Percentiles rank a stretch among this genome's conserved stretches.
Evolutionary conservation across 805 yeast genomes (phyloP).

Genomic region (Metschnikowia amazonensis): DNA sequence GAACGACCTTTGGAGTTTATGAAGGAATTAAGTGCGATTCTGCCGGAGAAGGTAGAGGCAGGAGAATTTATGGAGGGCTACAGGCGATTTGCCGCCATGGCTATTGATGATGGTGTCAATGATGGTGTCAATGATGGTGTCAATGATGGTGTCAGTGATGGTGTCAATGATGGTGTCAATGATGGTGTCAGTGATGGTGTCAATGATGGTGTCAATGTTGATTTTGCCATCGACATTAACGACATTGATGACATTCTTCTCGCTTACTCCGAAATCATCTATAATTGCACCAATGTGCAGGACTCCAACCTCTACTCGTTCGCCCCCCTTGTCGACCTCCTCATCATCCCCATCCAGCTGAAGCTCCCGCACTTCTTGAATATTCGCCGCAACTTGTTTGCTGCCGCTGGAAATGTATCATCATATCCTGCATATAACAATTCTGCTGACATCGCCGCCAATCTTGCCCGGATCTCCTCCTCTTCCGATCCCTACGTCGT

Average conservation of each 20-base stretch:
- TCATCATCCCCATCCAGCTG: neutral
- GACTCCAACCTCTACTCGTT: conserved; percentile 6
- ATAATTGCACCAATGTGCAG: conserved; percentile 22
- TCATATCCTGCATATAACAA: conserved; percentile 30
- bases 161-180: neutral
- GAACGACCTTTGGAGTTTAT: conserved; percentile 10
- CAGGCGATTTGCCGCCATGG: neutral
- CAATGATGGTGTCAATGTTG: too few species aligned
- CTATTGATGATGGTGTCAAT: neutral
- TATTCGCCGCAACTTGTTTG: conserved; percentile 28
- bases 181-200: too few species aligned
- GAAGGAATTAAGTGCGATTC: conserved; percentile 5
- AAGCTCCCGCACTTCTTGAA: conserved; percentile 8
- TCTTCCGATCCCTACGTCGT: conserved; percentile 22
- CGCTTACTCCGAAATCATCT: conserved; percentile 13
- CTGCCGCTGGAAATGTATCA: conserved; percentile 33
- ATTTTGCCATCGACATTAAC: neutral
- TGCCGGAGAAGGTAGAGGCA: conserved; percentile 6
- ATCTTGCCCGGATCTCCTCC: conserved; percentile 12
- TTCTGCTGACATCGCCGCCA: conserved; percentile 18
- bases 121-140: neutral
- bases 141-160: neutral
- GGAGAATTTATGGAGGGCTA: neutral
- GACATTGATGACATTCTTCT: conserved; percentile 1
- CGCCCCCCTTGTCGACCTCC: neutral